These are phyloP conservation scores for Pyricularia pennisetigena DNA, from an alignment of 2,329 filamentous ascomycete species.

Conservation along the genomic window DNA sequence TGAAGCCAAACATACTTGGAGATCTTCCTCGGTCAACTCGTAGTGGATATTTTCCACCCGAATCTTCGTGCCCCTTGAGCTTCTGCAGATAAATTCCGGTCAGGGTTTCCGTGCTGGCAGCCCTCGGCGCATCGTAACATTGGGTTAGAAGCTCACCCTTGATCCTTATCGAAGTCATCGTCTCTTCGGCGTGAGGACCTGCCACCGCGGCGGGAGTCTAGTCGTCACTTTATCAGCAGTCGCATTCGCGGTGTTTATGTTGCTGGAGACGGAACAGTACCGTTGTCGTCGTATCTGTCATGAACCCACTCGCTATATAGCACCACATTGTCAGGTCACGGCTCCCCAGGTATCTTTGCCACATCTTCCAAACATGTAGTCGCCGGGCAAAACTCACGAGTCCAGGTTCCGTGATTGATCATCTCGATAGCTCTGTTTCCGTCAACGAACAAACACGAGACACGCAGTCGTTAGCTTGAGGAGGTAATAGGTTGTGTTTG, in stretches of 20 bases:
- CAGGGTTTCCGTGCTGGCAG: not conserved
- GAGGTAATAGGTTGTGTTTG: not conserved
- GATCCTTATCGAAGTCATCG: not conserved
- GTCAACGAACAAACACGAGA: not conserved
- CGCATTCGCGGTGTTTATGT: not conserved
- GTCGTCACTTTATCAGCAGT: not conserved
- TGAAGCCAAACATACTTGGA: constrained; percentile 47
- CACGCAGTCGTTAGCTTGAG: constrained; percentile 23
- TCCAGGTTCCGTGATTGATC: constrained; percentile 58
- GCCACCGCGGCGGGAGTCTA: constrained; percentile 3
- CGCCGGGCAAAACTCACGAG: constrained; percentile 40
- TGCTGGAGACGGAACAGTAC: constrained; percentile 24
- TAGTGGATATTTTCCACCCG: constrained; percentile 89
- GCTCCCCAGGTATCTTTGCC: not conserved
- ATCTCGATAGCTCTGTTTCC: constrained; percentile 47
- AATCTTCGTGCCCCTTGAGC: constrained; percentile 52
- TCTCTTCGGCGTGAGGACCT: constrained; percentile 1
- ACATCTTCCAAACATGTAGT: not conserved
- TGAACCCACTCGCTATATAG: constrained; percentile 78
- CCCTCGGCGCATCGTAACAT: not conserved
- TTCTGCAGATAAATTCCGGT: not conserved
- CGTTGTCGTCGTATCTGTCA: constrained; percentile 73
- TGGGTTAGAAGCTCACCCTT: not conserved
- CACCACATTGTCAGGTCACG: not conserved
- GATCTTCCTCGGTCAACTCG: constrained; percentile 75